Base-by-base conservation (phyloP, 139 green algal species). In the Coelastrella sp. region DNA sequence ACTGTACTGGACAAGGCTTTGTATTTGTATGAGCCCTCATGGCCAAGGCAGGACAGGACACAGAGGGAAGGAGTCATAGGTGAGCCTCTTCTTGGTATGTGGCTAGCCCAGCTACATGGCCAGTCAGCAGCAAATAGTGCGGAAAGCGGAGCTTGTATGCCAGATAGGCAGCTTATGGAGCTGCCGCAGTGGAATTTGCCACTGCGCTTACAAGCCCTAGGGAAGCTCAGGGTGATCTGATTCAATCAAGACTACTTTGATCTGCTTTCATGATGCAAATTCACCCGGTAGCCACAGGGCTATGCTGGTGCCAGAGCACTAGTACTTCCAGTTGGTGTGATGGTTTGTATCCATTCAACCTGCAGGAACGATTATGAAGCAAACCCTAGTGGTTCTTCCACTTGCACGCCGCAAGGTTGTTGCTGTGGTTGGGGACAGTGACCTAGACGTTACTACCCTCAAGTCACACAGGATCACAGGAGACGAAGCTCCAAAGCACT, bases 11-110 rank as follows among this genome's bases (percentile, higher is more conserved):
- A 84, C 8, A 4, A 4, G 6, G 58, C 82, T 19, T 60, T 85
- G 66, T 92, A 92, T 27, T 17, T 92, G 72, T 92, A 92, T 81
- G 82, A 92, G 72, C 72, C 89, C 0, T 85, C 82, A 59, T 82
- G 10, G 7, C 79, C 78, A 27, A 24, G 57, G 6, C 65, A 49
- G 24, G 17, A 72, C 49, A 78, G 68, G 70, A 4, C 27, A 6
- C 11, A 12, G 11, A 65, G 88, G 6, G 88, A 91, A 68, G 68
- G 65, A n/a, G 80, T 66, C n/a, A 88, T 91, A 25, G 80, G 88
- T 73, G 65, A 63, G 68, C n/a, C 8, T 24, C 15, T 19, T 7
- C 7, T 19, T 27, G 15, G 68, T 3, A 8, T 5, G 63, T 12
- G 19, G 35, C 35, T 49, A 5, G 35, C 35, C 35, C 3, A 49